Evolutionary conservation across 495 filamentous ascomycete genomes (phyloP).

Genomic region (Letharia columbiana): DNA sequence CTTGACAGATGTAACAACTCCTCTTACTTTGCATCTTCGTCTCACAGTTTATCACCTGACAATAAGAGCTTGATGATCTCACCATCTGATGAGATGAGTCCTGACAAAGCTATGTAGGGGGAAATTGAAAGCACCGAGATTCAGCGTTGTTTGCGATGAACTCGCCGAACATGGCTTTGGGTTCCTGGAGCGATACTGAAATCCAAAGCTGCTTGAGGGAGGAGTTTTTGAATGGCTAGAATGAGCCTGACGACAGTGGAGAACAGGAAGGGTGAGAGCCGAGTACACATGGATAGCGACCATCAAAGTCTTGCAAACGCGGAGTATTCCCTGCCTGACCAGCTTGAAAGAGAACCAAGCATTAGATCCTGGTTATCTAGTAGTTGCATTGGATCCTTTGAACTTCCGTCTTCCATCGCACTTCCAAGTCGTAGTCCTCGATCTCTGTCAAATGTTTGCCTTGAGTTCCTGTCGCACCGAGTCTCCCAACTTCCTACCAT

Average conservation of each 20-base stretch:
- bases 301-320: no score
- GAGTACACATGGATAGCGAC: no score
- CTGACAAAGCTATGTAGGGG: background rate
- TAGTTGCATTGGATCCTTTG: no score
- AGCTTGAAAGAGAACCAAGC: no score
- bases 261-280: no score
- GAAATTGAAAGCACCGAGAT: background rate
- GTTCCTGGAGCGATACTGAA: background rate
- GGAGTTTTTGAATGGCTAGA: background rate
- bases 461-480: no score
- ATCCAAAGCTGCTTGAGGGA: background rate
- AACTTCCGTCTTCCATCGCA: no score
- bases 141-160: background rate
- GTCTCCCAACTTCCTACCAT: no score
- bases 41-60: background rate
- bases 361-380: no score
- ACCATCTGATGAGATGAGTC: conserved; percentile 6
- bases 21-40: background rate
- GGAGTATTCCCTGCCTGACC: no score
- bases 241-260: background rate
- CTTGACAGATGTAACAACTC: conserved; percentile 10
- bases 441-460: no score
- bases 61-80: conserved; percentile 5
- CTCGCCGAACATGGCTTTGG: background rate
- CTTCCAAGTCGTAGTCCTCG: no score